Evolutionary conservation across 192 early-diverging fungal species (phyloP).

Genomic region (Linderina pennispora): DNA sequence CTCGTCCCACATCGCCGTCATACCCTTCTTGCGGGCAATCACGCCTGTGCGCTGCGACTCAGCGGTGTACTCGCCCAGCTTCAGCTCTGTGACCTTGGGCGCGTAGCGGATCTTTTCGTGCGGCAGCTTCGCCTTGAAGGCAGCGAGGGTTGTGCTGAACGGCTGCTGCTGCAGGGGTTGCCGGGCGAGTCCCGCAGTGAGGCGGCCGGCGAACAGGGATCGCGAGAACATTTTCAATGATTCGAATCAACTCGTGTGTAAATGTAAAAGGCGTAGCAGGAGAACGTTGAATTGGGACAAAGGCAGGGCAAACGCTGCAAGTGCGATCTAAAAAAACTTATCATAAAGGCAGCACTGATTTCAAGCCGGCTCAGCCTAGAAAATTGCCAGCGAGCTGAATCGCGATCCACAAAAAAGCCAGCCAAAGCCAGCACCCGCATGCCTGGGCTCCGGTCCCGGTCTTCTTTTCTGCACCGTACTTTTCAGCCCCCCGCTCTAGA

Average conservation of each 20-base stretch:
- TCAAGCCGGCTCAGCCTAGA: too few species aligned
- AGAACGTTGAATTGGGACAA: too few species aligned
- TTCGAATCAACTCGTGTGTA: too few species aligned
- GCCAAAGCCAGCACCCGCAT: slow-evolving; percentile 1
- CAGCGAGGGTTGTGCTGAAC: slow-evolving; percentile 17
- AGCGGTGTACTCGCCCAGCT: slow-evolving; percentile 28
- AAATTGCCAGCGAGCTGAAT: too few species aligned
- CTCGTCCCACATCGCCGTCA: slow-evolving; percentile 91
- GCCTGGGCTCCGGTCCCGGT: too few species aligned
- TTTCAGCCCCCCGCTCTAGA: too few species aligned
- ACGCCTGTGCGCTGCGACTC: slow-evolving; percentile 68
- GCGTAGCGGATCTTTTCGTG: slow-evolving; percentile 35
- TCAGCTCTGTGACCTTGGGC: slow-evolving; percentile 22
- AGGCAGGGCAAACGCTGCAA: too few species aligned
- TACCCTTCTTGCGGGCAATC: slow-evolving; percentile 90
- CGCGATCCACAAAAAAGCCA: too few species aligned
- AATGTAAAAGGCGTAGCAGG: too few species aligned
- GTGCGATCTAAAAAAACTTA: background rate
- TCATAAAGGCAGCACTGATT: too few species aligned
- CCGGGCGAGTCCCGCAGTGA: background rate
- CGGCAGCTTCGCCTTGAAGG: slow-evolving; percentile 25
- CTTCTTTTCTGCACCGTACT: too few species aligned
- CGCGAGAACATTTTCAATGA: slow-evolving; percentile 14
- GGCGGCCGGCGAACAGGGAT: background rate
- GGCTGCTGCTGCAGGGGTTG: slow-evolving; percentile 2